Evolutionary conservation across 1,284 basidiomycete genomes (phyloP).

Genomic region (Ganoderma resinaceum): DNA sequence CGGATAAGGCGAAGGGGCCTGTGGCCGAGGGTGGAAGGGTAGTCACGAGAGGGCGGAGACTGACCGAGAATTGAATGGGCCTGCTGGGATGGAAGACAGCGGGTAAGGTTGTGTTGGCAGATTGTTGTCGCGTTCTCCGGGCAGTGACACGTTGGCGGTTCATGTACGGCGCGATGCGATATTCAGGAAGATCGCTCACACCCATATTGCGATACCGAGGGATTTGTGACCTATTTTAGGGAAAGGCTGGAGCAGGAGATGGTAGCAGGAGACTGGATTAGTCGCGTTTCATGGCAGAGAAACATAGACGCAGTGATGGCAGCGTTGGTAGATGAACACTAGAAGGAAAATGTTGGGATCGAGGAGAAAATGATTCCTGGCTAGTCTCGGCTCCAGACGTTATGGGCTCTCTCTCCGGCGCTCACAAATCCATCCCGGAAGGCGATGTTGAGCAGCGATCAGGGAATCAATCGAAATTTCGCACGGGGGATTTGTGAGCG

Average conservation of each 20-base stretch:
- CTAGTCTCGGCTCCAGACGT: too few relatives aligned
- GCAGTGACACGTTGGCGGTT: background rate
- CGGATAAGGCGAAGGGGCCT: conserved; percentile 21
- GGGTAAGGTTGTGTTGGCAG: conserved; percentile 15
- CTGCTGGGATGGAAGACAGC: conserved; percentile 2
- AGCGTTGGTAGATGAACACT: background rate
- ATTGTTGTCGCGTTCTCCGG: conserved; percentile 10
- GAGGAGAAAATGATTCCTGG: too few relatives aligned
- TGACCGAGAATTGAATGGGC: conserved; percentile 22
- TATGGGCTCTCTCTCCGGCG: too few relatives aligned
- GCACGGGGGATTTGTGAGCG: too few relatives aligned
- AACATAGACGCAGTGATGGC: conserved; percentile 7
- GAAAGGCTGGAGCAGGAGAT: conserved; percentile 14
- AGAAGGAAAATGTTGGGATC: background rate
- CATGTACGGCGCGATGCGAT: background rate
- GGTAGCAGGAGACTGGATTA: conserved; percentile 9
- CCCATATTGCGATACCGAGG: conserved; percentile 21
- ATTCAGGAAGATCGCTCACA: conserved; percentile 20
- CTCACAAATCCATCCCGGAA: too few relatives aligned
- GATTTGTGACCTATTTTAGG: conserved; percentile 26
- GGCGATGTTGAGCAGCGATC: too few relatives aligned
- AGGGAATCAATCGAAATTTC: too few relatives aligned
- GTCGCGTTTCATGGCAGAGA: conserved; percentile 14
- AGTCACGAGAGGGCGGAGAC: conserved; percentile 24
- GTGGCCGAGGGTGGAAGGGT: conserved; percentile 10